Evolutionary conservation across 768 basidiomycete species (phyloP).

Genomic region (Boletus vermiculosoides): DNA sequence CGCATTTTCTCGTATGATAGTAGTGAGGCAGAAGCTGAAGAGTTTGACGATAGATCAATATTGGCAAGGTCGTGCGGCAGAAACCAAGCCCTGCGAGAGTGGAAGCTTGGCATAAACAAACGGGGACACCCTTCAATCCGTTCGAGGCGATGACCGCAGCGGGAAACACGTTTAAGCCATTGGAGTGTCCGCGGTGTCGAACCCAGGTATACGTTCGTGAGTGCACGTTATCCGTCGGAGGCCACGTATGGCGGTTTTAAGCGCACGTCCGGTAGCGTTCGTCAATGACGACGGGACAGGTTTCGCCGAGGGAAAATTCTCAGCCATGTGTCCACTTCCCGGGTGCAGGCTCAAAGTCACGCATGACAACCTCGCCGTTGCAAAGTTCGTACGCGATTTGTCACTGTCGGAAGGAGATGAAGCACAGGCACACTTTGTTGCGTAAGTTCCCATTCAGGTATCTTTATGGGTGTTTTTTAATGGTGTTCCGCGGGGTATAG

Average conservation of each 20-base stretch:
- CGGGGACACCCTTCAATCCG: conserved; percentile 34
- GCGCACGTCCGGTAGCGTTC: conserved; percentile 36
- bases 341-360: conserved; percentile 42
- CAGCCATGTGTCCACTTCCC: conserved; percentile 35
- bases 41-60: conserved; percentile 21
- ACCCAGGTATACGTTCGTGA: conserved; percentile 31
- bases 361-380: conserved; percentile 39
- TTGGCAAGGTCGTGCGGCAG: conserved; percentile 16
- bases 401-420: conserved; percentile 29
- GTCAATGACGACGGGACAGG: conserved; percentile 42
- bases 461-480: background rate
- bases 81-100: conserved; percentile 18
- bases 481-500: conserved; percentile 17
- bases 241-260: background rate
- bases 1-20: background rate
- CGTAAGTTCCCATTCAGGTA: conserved; percentile 31
- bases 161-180: conserved; percentile 20
- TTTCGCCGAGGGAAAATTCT: conserved; percentile 46
- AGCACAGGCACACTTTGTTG: conserved; percentile 28
- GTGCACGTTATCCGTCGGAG: conserved; percentile 11
- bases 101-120: conserved; percentile 24
- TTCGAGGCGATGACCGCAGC: conserved; percentile 33
- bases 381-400: conserved; percentile 45
- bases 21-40: background rate
- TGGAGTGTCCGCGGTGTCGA: conserved; percentile 39